Base-by-base conservation (phyloP, 1,284 basidiomycete genomes). In the Apiotrichum mycotoxinovorans region DNA sequence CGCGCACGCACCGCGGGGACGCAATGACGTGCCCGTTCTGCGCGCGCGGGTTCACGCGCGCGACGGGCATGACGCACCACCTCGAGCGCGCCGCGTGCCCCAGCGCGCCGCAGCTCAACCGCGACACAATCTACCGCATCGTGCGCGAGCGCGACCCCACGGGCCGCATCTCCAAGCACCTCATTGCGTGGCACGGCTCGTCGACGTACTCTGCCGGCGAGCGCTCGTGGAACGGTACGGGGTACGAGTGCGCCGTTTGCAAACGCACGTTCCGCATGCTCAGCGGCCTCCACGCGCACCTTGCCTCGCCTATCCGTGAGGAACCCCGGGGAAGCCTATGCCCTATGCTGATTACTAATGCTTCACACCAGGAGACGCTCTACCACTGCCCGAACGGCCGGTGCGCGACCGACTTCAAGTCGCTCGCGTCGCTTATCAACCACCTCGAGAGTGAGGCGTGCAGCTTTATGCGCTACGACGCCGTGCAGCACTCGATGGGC, bases 361-460 rank as follows among this genome's bases (percentile, higher is more conserved):
- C n/a, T 18, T 8, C 37, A 35, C 49, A 58, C 25, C 37, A 38
- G 30, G 41, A 58, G 48, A 25, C 43, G 1, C 52, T 54, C 9
- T 54, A 58, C 44, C 57, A 52, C 48, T 58, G 57, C 38, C 49
- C 44, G 14, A 48, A 54, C 20, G 22, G 42, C 51, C 26, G 26
- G 4, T 58, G 57, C 50, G 14, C 33, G 37, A 27, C 20, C 18
- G 47, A 58, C 25, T 58, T 54, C 49, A 54, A 41, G 37, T 37
- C 48, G 0, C 49, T 58, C 20, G 52, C 52, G 1, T 43, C 52
- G 4, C 7, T 43, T 3, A 35, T 51, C 48, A 54, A 58, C 43
- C 52, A 54, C 33, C 52, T 58, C 40, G 52, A 58, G 52, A 54
- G 52, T 49, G 52, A 58, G 45, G 11, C 30, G 18, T 58, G 57